These are phyloP conservation scores for Puccinia horiana DNA, from an alignment of 1,284 basidiomycete species.

Conservation along the genomic window DNA sequence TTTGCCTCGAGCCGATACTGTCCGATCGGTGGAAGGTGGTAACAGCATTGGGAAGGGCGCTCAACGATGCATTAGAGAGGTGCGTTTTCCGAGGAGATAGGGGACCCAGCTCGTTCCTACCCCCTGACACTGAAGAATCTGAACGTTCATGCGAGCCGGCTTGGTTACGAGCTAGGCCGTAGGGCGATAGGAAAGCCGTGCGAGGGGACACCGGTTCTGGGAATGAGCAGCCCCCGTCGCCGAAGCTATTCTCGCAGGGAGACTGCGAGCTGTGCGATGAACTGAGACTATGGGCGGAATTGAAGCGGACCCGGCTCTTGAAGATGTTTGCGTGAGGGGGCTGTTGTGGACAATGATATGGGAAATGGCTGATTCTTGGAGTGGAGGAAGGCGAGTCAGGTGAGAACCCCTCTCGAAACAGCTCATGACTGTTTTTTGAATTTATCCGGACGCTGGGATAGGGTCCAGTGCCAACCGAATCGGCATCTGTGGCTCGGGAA, in stretches of 20 bases:
- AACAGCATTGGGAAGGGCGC: background rate
- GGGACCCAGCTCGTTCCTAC: background rate
- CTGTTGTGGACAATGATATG: background rate
- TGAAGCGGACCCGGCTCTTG: conserved; percentile 3
- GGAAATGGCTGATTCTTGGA: conserved; percentile 15
- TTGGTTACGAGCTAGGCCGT: conserved; percentile 20
- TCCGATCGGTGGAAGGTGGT: conserved; percentile 1
- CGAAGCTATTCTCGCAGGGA: background rate
- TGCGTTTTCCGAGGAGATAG: conserved; percentile 1
- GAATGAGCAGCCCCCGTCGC: background rate
- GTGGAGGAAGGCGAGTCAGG: conserved; percentile 24
- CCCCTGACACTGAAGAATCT: background rate
- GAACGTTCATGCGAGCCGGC: background rate
- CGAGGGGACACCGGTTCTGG: conserved; percentile 16
- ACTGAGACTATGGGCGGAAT: conserved; percentile 6
- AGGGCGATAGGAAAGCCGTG: conserved; percentile 27
- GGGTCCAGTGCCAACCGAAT: background rate
- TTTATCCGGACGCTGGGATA: background rate
- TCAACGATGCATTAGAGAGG: conserved; percentile 1
- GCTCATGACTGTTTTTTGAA: background rate
- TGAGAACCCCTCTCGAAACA: background rate
- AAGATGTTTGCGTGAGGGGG: background rate
- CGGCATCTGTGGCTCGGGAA: background rate
- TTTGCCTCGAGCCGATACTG: background rate
- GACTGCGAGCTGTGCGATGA: background rate